Evolutionary conservation across 139 green algal genomes (phyloP), one percentile per base, ranked within the genome.

Genomic region (Picochlorum sp.): DNA sequence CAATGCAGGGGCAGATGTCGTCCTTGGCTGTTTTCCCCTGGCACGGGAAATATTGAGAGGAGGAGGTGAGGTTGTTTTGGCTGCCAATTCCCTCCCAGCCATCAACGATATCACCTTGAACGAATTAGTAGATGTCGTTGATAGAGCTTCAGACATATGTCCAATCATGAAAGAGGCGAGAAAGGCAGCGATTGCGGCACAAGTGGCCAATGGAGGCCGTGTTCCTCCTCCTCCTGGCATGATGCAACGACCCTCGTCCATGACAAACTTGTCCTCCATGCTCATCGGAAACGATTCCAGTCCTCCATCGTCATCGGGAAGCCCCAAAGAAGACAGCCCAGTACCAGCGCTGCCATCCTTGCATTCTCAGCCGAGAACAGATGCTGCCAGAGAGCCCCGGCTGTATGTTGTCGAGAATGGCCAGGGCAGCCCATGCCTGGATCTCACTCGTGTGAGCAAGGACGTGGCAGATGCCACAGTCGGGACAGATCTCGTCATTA

Each of bases 21-120:
- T 99, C 56, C 81, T 99, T 28, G 94, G 94, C 64, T 93, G 97
- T 81, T 61, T 99, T 49, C 94, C 94, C 3, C 80, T 99, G 41
- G 88, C 89, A 7, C 71, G 94, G 0, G 94, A 97, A 74, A 74
- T 99, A 49, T 81, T 98, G 45, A 69, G 81, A 30, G 56, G 80
- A 50, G 92, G 94, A 8, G 84, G 75, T 23, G 87, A 97, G 54
- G 90, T 95, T 8, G 83, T 97, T n/a, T 59, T 98, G 65, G 86
- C 89, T 9, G 92, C 87, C 58, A 98, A 98, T 73, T 80, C 73
- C 11, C 77, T 89, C 49, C 94, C 94, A 3, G 94, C 94, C 32
- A 96, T 99, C 76, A 99, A 99, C 64, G 94, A 99, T 76, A 87
- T 98, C 78, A 99, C 94, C 4, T 83, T 73, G 0, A 7, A 71